Base-by-base conservation (phyloP, 176 grass and related monocot genomes). In the Paspalum vaginatum region DNA sequence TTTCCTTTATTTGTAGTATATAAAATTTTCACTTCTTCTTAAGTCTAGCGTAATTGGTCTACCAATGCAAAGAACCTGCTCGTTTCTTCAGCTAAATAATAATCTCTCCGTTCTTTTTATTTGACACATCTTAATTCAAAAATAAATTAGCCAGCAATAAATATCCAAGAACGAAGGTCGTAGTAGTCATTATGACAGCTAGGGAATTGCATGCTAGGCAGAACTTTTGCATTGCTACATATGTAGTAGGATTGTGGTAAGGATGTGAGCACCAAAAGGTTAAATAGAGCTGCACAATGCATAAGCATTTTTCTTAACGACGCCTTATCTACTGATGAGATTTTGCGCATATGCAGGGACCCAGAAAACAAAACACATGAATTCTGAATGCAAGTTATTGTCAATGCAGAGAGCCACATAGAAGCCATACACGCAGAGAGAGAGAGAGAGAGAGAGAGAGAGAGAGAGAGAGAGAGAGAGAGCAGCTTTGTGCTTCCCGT, bases 401-500 rank as follows among this genome's bases (percentile, higher is more conserved):
- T 47, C 15, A 10, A n/a, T 59, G 50, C 41, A 42, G 39, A 20
- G 11, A 20, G 10, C n/a, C 5, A 41, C 15, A 44, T 65, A 66
- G 8, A 79, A 63, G 2, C 5, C n/a, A 56, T 22, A 57, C 3
- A 3, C 8, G 21, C 4, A 8, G 10, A 12, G 57, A 25, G 5
- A n/a, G 5, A 42, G 10, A 47, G 25, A 27, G 27, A 71, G 54
- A 18, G 9, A 59, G 11, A 11, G 11, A 46, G 6, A 11, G 16
- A 72, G 5, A n/a, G 5, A 42, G 10, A 47, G 25, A 27, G 27
- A 71, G 54, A 18, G 9, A 59, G 11, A 11, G 11, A 46, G 6
- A 11, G 16, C 65, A 52, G 27, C 5, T 64, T 32, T 84, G 85
- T 84, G 85, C 71, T 80, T 91, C 85, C 85, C 71, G 17, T 25